Evolutionary conservation across 257 asterid genomes (phyloP), one percentile per base, ranked within the genome.

Genomic region (Leonotis leonurus): DNA sequence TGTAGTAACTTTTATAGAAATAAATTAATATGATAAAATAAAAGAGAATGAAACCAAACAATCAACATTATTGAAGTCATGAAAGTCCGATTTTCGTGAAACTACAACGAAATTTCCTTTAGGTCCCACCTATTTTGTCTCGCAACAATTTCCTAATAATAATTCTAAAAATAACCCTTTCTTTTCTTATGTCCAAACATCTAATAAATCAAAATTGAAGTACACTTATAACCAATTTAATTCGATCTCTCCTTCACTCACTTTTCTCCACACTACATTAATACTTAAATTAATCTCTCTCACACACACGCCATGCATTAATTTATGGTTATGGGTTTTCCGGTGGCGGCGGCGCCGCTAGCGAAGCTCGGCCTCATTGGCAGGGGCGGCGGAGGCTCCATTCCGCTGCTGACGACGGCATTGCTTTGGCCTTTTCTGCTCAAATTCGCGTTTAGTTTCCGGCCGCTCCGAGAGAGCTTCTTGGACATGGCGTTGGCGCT

Each of bases 381-480:
- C 1, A 57, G 29, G 5, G 60, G 39, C 8, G 8, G 64, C 10
- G 37, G n/a, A n/a, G n/a, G 69, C 65, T 32, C 65, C 6, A 60
- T 77, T 16, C 87, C 89, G 1, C 22, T 73, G 36, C 1, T 75
- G 37, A 67, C 78, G 37, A 65, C 78, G 45, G 60, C 65, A 27
- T 45, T 85, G 66, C 6, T 85, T 9, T 79, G 84, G 73, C 90
- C 94, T 0, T 81, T 81, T 37, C 18, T 81, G 49, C 69, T 85
- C 30, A 85, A 85, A 44, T 59, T 77, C 41, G 62, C 77, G 24
- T 79, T 82, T 65, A 60, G 65, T 5, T 70, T 82, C 43, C 73
- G 67, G 24, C 85, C 91, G 2, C 65, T 85, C 2, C 77, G 63
- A 2, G 74, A 80, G 24, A 68, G 71, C 54, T 70, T 60, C 70